A percentile compares a stretch with the other conserved stretches of the same genome.
These are phyloP conservation scores for Platanthera guangdongensis DNA, from an alignment of 106 monocot genomes.

Conservation along the genomic window DNA sequence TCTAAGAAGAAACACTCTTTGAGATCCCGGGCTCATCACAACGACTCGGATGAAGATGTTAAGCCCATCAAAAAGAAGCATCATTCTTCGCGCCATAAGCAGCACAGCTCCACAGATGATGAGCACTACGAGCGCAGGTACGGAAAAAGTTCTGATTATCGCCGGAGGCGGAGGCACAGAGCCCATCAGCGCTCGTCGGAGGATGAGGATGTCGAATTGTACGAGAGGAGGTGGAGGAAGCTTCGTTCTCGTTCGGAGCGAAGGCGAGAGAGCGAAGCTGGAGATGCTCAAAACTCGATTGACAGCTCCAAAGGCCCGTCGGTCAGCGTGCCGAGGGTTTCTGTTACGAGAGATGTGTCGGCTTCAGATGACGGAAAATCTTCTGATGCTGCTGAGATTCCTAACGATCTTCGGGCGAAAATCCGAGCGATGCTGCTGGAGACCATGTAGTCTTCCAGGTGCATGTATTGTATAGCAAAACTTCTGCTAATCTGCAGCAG, in stretches of 20 bases:
- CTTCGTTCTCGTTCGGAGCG: constrained; percentile 18
- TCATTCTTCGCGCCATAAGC: constrained; percentile 17
- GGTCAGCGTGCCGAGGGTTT: not conserved
- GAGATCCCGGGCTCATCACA: constrained; percentile 10
- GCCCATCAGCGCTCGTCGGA: constrained; percentile 10
- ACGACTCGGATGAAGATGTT: constrained; percentile 21
- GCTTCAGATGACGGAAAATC: constrained; percentile 8
- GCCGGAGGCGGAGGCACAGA: constrained; percentile 5
- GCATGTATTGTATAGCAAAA: not conserved
- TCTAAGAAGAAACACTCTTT: constrained; percentile 18
- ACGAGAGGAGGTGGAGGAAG: constrained; percentile 17
- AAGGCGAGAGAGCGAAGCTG: not conserved
- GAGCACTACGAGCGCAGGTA: constrained; percentile 29
- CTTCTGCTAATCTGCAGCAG: too few relatives aligned
- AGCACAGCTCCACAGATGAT: constrained; percentile 29
- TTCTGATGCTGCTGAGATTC: constrained; percentile 35
- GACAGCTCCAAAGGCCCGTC: not conserved
- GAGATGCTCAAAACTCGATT: not conserved
- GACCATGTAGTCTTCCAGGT: constrained; percentile 28
- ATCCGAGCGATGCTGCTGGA: constrained; percentile 78
- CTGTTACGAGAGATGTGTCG: not conserved
- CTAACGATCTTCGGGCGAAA: constrained; percentile 76
- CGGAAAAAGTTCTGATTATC: constrained; percentile 17
- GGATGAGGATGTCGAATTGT: constrained; percentile 22
- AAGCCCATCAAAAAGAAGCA: constrained; percentile 34